phyloP scores from a whole-genome alignment of 2,329 filamentous ascomycete genomes.

The Hymenoscyphus occultus region DNA sequence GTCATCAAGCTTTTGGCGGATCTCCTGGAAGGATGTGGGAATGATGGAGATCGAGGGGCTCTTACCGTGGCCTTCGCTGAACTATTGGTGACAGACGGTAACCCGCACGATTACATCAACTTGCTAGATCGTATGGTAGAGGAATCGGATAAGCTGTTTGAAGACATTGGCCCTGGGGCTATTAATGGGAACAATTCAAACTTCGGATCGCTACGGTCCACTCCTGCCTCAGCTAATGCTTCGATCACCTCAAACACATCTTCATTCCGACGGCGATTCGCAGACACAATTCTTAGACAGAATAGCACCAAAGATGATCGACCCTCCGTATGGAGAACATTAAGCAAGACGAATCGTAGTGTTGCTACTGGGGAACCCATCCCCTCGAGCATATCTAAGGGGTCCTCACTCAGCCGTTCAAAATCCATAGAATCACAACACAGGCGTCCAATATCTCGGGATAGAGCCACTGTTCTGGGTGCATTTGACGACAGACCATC shows the following conservation, averaged over 20 bases:
- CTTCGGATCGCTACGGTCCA: conserved; percentile 28
- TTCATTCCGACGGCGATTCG: conserved; percentile 80
- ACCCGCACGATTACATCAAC: conserved; percentile 81
- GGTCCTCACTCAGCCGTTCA: conserved; percentile 63
- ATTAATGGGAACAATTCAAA: conserved; percentile 26
- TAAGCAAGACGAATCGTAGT: conserved; percentile 75
- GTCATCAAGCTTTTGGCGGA: conserved; percentile 85
- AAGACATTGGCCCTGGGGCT: conserved; percentile 49
- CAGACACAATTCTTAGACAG: conserved; percentile 71
- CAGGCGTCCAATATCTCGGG: conserved; percentile 55
- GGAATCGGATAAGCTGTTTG: conserved; percentile 85
- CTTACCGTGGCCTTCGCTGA: conserved; percentile 88
- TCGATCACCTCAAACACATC: conserved; percentile 84
- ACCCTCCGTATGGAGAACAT: conserved; percentile 77
- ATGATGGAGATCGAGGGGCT: conserved; percentile 85
- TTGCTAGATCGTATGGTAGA: conserved; percentile 85
- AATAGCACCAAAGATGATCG: conserved; percentile 73
- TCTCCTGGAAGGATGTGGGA: conserved; percentile 82
- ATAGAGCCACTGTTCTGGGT: conserved; percentile 58
- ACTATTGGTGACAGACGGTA: conserved; percentile 73
- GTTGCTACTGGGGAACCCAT: conserved; percentile 54
- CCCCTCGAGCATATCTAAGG: conserved; percentile 61
- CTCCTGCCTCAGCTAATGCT: conserved; percentile 45
- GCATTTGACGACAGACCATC: conserved; percentile 61
- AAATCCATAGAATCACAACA: conserved; percentile 71